Conservation (phyloP, 768 basidiomycete genomes). For the Mrakia frigida region DNA sequence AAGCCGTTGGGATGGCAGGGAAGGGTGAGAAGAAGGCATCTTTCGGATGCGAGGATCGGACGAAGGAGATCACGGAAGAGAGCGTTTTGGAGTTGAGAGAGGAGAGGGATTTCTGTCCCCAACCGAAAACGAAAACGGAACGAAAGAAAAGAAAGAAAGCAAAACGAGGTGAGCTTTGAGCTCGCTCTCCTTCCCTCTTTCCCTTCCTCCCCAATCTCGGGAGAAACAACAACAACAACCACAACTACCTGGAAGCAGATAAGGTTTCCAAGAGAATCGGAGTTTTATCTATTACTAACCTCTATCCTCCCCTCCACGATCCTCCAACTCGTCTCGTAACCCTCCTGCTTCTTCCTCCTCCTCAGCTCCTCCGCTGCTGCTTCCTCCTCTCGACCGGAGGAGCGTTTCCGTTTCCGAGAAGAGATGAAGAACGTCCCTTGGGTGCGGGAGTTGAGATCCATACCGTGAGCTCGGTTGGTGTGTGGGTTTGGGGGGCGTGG, state of each 20-base stretch:
- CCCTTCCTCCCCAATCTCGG: no score
- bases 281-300: no score
- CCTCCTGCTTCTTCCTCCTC: neutral
- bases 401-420: conserved; percentile 8
- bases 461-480: neutral
- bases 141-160: neutral
- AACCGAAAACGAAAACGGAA: neutral
- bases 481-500: no score
- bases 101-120: neutral
- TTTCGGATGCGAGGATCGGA: neutral
- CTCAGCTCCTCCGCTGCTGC: neutral
- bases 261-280: no score
- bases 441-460: conserved; percentile 13
- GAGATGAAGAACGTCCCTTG: conserved; percentile 24
- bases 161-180: neutral
- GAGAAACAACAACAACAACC: no score
- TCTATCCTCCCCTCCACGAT: neutral
- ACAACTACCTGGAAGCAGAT: no score
- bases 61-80: neutral
- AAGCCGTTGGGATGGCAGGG: neutral
- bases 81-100: neutral
- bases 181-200: no score
- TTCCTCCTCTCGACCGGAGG: neutral
- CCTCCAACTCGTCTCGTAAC: conserved; percentile 6
- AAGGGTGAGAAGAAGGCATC: neutral